Evolutionary conservation across 345 rosid species (phyloP).

Genomic region (Populus ilicifolia): DNA sequence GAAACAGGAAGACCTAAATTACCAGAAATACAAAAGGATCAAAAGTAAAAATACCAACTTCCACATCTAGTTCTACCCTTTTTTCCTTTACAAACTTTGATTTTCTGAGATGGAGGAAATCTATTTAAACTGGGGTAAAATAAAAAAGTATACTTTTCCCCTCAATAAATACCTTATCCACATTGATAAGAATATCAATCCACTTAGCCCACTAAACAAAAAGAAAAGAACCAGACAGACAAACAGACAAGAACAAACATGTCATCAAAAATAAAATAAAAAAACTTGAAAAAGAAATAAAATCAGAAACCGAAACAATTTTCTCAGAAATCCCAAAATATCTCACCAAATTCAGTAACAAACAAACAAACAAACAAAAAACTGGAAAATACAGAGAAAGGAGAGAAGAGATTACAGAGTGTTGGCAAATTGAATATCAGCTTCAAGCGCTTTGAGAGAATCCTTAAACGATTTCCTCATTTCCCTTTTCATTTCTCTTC

Average conservation of each 20-base stretch:
- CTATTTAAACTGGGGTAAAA: neutral
- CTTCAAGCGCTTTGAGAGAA: slow-evolving; percentile 94
- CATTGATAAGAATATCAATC: neutral
- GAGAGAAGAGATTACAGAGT: slow-evolving; percentile 54
- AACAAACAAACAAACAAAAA: neutral
- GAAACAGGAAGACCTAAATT: neutral
- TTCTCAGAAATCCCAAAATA: neutral
- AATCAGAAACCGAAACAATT: neutral
- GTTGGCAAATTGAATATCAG: slow-evolving; percentile 97
- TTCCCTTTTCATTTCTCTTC: slow-evolving; percentile 18
- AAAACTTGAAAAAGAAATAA: neutral
- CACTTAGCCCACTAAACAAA: neutral
- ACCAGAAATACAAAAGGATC: neutral
- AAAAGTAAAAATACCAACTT: neutral
- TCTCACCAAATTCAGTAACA: neutral
- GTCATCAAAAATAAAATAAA: neutral
- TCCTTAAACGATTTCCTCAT: slow-evolving; percentile 96
- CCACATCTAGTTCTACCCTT: neutral
- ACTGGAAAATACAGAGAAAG: neutral
- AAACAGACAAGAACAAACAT: neutral
- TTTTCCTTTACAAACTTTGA: neutral
- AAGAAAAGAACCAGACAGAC: neutral
- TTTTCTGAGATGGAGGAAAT: neutral
- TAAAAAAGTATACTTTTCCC: neutral
- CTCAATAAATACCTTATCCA: neutral